Percentiles rank a stretch among this genome's conserved stretches.
Evolutionary conservation across 805 yeast genomes (phyloP).

Genomic region (Huiozyma sinensis): DNA sequence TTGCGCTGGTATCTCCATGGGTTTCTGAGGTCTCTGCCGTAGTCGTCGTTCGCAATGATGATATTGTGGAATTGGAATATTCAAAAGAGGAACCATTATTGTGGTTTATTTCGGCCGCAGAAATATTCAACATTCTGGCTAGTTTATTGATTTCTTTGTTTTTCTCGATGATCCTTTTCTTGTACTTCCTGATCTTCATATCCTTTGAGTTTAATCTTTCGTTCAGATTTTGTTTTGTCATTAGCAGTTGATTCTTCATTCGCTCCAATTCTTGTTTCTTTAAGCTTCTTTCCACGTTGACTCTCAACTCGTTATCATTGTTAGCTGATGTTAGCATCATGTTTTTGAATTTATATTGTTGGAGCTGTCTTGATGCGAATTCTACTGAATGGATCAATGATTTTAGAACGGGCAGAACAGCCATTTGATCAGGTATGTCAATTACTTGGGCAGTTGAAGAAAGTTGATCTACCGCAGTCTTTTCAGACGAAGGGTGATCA

Average conservation of each 20-base stretch:
- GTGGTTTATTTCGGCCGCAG: conserved; percentile 6
- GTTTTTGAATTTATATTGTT: conserved; percentile 29
- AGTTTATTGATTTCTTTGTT: conserved; percentile 36
- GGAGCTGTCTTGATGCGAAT: conserved; percentile 22
- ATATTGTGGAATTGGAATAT: conserved; percentile 4
- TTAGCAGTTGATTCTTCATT: conserved; percentile 24
- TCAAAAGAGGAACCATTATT: conserved; percentile 6
- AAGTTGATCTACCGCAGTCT: neutral
- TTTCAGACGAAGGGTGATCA: too few species aligned
- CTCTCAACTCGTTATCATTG: conserved; percentile 16
- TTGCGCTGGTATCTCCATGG: neutral
- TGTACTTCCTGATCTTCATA: conserved; percentile 35
- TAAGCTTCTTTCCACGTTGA: conserved; percentile 21
- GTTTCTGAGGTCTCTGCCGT: conserved; percentile 1
- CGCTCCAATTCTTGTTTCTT: conserved; percentile 27
- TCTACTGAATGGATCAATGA: conserved; percentile 15
- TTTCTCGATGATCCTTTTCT: conserved; percentile 32
- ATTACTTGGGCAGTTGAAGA: neutral
- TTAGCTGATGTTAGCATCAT: conserved; percentile 30
- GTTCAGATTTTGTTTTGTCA: conserved; percentile 29
- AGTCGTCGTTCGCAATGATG: conserved; percentile 3
- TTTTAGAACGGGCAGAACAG: conserved; percentile 4
- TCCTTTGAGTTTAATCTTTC: conserved; percentile 33
- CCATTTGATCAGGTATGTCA: neutral
- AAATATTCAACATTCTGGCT: conserved; percentile 25